Conservation (phyloP, 2,329 filamentous ascomycete genomes). For the Ophiocordyceps sinensis region DNA sequence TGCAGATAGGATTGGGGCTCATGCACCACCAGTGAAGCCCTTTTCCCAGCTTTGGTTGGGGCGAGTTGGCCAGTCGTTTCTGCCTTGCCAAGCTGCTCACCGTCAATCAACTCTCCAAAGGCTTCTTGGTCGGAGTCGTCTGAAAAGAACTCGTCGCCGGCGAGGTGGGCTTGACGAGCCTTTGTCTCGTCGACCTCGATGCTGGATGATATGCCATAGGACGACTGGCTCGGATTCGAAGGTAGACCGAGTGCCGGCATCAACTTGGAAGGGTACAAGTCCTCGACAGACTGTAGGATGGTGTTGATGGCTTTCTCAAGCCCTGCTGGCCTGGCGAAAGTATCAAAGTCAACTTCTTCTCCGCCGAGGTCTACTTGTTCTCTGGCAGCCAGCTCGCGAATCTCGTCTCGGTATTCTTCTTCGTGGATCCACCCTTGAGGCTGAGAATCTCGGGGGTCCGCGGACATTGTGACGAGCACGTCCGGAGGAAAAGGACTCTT, state of each 20-base stretch:
- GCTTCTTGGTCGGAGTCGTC: constrained; percentile 41
- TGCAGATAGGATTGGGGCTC: neutral
- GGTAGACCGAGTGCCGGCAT: constrained; percentile 28
- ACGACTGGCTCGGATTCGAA: constrained; percentile 23
- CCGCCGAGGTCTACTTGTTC: constrained; percentile 37
- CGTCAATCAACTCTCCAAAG: constrained; percentile 13
- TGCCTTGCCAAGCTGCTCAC: neutral
- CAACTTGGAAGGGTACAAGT: constrained; percentile 63
- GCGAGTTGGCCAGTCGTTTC: neutral
- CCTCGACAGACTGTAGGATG: constrained; percentile 68
- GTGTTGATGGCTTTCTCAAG: constrained; percentile 55
- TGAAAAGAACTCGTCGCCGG: constrained; percentile 31
- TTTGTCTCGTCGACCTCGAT: constrained; percentile 52
- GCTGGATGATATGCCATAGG: constrained; percentile 21
- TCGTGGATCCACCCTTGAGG: constrained; percentile 89
- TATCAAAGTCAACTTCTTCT: constrained; percentile 42
- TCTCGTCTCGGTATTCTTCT: constrained; percentile 58
- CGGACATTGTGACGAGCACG: constrained; percentile 77
- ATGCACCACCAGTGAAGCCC: neutral
- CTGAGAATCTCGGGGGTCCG: constrained; percentile 56
- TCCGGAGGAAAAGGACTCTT: constrained; percentile 71
- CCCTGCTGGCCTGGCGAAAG: constrained; percentile 42
- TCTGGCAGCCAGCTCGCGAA: constrained; percentile 46
- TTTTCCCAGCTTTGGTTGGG: neutral
- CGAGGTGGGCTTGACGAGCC: constrained; percentile 31